Conservation (phyloP, 2,329 filamentous ascomycete genomes). For the Gyromitra esculenta region DNA sequence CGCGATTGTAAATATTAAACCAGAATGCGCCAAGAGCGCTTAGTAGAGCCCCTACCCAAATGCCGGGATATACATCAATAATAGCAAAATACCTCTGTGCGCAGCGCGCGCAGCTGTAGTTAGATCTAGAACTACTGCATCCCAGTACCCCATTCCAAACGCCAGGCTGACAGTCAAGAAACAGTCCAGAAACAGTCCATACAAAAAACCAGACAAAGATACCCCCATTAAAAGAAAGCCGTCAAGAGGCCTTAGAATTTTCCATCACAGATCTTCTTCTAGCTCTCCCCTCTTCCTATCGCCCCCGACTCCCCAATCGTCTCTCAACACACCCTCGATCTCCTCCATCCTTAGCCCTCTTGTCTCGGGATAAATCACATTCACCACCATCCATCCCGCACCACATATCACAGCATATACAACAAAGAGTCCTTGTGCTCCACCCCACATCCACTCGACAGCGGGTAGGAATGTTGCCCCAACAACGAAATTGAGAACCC, state of each 20-base stretch:
- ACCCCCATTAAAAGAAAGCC: neutral
- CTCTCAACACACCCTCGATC: conserved; percentile 62
- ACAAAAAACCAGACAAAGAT: neutral
- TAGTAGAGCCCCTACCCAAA: too few relatives aligned
- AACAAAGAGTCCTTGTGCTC: conserved; percentile 78
- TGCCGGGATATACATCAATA: too few relatives aligned
- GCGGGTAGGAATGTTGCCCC: conserved; percentile 88
- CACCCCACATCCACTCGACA: conserved; percentile 74
- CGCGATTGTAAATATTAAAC: too few relatives aligned
- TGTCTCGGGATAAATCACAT: conserved; percentile 85
- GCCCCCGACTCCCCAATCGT: conserved; percentile 49
- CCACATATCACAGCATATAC: conserved; percentile 79
- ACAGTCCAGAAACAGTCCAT: neutral
- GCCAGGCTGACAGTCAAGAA: neutral
- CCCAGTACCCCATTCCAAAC: neutral
- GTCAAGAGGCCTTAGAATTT: neutral
- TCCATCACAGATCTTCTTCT: neutral
- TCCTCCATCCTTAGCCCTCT: conserved; percentile 83
- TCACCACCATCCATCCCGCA: conserved; percentile 74
- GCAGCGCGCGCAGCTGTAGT: neutral
- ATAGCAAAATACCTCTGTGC: neutral
- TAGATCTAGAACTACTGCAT: neutral
- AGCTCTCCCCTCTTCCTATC: neutral
- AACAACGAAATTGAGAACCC: conserved; percentile 85
- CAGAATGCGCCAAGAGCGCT: too few relatives aligned